Conservation (phyloP, 257 asterid species). For the Salvia hispanica region DNA sequence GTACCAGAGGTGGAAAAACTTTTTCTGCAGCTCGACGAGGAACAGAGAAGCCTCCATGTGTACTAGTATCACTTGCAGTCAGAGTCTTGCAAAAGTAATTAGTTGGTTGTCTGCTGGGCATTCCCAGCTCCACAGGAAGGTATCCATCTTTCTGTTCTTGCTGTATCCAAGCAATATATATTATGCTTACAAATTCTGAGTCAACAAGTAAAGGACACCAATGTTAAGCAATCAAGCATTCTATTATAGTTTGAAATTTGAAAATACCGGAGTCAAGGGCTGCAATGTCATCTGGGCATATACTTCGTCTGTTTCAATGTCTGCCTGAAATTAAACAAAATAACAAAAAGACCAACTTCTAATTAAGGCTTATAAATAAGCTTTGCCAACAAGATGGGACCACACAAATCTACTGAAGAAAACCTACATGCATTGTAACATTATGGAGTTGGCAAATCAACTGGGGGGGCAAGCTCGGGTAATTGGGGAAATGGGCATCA, state of each 20-base stretch:
- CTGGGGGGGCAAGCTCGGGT: slow-evolving; percentile 82
- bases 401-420: slow-evolving; percentile 25
- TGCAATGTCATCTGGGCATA: slow-evolving; percentile 96
- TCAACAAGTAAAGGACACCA: slow-evolving; percentile 3
- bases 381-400: neutral
- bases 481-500: slow-evolving; percentile 89
- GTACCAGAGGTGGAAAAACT: slow-evolving; percentile 95
- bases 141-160: slow-evolving; percentile 91
- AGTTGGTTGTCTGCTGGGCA: slow-evolving; percentile 83
- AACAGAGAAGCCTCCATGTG: slow-evolving; percentile 96
- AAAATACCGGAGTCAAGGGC: slow-evolving; percentile 75
- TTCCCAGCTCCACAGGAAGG: slow-evolving; percentile 84
- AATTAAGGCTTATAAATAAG: slow-evolving; percentile 1
- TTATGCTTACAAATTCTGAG: slow-evolving; percentile 19
- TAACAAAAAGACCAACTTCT: slow-evolving; percentile 25
- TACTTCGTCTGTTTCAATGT: slow-evolving; percentile 92
- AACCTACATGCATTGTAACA: slow-evolving; percentile 92
- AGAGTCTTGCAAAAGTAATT: slow-evolving; percentile 92
- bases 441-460: slow-evolving; percentile 96
- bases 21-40: slow-evolving; percentile 99
- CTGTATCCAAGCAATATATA: slow-evolving; percentile 41
- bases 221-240: slow-evolving; percentile 19
- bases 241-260: neutral
- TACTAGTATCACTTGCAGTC: slow-evolving; percentile 95
- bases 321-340: slow-evolving; percentile 65